phyloP scores from a whole-genome alignment of 371 early-diverging fungal species.

The Mucor plumbeus region DNA sequence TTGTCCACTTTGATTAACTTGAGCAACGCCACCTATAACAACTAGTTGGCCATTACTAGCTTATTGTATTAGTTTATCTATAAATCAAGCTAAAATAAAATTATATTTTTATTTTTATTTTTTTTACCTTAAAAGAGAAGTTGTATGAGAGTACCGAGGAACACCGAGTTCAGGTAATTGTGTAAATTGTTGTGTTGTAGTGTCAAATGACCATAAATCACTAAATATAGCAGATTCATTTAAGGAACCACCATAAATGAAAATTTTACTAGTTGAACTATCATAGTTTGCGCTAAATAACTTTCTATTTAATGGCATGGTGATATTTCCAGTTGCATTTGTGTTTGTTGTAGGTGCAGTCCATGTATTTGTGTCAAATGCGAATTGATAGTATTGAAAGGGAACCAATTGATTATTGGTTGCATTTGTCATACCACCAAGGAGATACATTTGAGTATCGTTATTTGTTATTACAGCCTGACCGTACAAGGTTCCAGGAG shows the following conservation, averaged over 20 bases:
- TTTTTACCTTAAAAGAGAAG: constrained; percentile 42
- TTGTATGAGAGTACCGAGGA: constrained; percentile 44
- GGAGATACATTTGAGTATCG: constrained; percentile 22
- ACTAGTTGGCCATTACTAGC: constrained; percentile 47
- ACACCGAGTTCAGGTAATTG: constrained; percentile 23
- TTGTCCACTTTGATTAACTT: neutral
- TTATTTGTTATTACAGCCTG: constrained; percentile 30
- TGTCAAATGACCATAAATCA: constrained; percentile 39
- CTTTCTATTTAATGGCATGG: constrained; percentile 20
- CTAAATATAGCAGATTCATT: constrained; percentile 17
- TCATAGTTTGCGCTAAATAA: constrained; percentile 27
- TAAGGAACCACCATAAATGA: constrained; percentile 41
- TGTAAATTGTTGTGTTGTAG: constrained; percentile 21
- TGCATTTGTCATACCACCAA: constrained; percentile 31
- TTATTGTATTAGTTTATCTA: neutral
- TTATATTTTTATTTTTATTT: neutral
- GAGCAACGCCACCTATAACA: constrained; percentile 44
- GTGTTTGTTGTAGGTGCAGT: constrained; percentile 13
- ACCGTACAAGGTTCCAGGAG: constrained; percentile 24
- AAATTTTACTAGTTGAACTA: constrained; percentile 18
- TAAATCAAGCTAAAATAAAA: neutral
- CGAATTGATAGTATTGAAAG: constrained; percentile 26
- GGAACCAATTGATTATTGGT: constrained; percentile 6
- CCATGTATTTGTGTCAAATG: constrained; percentile 30
- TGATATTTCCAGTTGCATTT: neutral